Evolutionary conservation across 345 rosid species (phyloP), one percentile per base, ranked within the genome.

Genomic region (Schrenkiella parvula): DNA sequence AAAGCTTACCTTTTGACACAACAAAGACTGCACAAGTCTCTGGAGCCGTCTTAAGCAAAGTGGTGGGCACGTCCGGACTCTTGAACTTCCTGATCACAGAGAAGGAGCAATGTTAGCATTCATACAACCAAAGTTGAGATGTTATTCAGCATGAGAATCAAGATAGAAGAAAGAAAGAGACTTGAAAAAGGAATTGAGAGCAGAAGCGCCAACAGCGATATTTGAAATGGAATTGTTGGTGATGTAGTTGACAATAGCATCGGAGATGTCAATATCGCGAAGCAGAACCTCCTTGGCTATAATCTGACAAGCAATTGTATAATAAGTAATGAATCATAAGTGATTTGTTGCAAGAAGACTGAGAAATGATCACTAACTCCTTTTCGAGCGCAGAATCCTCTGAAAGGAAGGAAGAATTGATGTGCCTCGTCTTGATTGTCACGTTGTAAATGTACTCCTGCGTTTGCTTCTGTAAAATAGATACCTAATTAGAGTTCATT

Each of bases 301-400:
- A 43, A 90, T 70, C 96, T 88, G 86, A 66, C 60, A 79, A 77
- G 19, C 2, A 22, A 11, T 15, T 17, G 18, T 31, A 72, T 14
- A 10, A 22, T 6, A 46, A 47, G 34, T 28, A 12, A 58, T 34
- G 25, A 22, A 10, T 29, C 4, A 11, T 38, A 61, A 51, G 63
- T 51, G 35, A 29, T 29, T 15, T 43, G 15, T 39, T 51, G 66
- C 15, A 32, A 60, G 39, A 25, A 46, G 52, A 64, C 47, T 21
- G 10, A 15, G 56, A 18, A 31, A 56, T 35, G 42, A 57, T 22
- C 6, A 66, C 67, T 85, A 25, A 85, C 96, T 78, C 92, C 96
- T 81, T 85, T 86, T 41, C 95, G 78, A 28, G 85, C 81, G 22
- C 90, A 92, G 58, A 74, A 85, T 72, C 85, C 95, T 18, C 87